Evolutionary conservation across 208 protist genomes (phyloP).

Genomic region (Porcisia hertigi): DNA sequence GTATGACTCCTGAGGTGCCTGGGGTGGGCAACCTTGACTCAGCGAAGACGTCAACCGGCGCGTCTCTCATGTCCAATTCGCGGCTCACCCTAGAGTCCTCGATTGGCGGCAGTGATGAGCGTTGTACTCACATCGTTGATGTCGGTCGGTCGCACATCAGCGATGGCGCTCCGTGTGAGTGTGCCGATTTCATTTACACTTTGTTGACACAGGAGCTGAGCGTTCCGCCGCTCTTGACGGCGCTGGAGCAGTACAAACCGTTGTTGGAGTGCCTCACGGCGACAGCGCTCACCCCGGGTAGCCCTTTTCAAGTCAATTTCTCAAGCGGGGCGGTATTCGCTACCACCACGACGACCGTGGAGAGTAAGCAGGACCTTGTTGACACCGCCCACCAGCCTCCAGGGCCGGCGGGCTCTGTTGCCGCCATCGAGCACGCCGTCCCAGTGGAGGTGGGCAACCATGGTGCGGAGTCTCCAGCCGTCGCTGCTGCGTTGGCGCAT

Average conservation of each 20-base stretch:
- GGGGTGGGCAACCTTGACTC: neutral
- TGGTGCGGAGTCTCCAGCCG: neutral
- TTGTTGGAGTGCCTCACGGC: neutral
- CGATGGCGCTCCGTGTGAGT: neutral
- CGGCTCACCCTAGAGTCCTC: slow-evolving; percentile 4
- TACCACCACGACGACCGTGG: neutral
- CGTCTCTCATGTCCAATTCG: slow-evolving; percentile 4
- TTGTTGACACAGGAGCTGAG: slow-evolving; percentile 13
- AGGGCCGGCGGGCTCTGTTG: neutral
- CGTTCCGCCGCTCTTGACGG: slow-evolving; percentile 13
- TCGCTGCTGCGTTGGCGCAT: slow-evolving; percentile 33
- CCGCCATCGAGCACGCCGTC: neutral
- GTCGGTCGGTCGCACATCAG: neutral
- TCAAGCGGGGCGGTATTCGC: neutral
- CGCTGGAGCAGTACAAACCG: slow-evolving; percentile 19
- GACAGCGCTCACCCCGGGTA: neutral
- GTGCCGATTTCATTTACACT: neutral
- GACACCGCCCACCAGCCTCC: neutral
- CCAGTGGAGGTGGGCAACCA: neutral
- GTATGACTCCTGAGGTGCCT: neutral
- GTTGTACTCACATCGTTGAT: neutral
- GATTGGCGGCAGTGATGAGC: neutral
- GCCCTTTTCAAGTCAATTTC: neutral
- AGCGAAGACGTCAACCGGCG: neutral
- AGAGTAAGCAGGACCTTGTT: neutral